These are phyloP conservation scores for Blumeria hordei DNA, from an alignment of 2,329 filamentous ascomycete species.

Conservation along the genomic window DNA sequence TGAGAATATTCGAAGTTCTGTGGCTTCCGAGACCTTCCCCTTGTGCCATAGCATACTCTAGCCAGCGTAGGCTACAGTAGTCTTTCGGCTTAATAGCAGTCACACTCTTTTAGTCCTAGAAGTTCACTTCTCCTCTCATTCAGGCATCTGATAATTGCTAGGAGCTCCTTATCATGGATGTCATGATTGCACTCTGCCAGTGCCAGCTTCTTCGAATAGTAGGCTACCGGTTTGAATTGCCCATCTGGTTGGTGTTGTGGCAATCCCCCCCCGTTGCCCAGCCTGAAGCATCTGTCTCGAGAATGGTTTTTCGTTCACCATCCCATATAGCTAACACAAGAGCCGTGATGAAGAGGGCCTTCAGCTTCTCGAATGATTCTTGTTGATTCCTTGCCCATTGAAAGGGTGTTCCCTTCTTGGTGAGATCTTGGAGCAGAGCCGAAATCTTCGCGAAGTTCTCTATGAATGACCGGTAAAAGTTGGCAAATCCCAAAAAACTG, in stretches of 20 bases:
- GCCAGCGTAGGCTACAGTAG: no score
- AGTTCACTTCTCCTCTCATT: neutral
- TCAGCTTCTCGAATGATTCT: neutral
- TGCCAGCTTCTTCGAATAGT: no score
- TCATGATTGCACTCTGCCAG: neutral
- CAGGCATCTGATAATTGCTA: neutral
- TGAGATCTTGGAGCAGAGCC: neutral
- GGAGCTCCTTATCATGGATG: neutral
- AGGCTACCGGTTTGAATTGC: no score
- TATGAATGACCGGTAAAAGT: neutral
- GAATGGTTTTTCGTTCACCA: no score
- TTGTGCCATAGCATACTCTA: no score
- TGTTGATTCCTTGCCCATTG: neutral
- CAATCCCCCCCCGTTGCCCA: no score
- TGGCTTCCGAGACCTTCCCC: no score
- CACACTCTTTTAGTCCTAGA: neutral
- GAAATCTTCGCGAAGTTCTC: neutral
- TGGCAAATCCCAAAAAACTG: no score
- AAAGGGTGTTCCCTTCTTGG: neutral
- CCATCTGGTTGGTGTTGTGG: no score
- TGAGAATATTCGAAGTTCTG: no score
- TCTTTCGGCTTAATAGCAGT: no score
- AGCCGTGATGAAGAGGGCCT: neutral
- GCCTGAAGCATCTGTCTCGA: no score
- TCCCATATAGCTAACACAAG: neutral